phyloP scores from a whole-genome alignment of 495 filamentous ascomycete species.

The Neurospora sp. region DNA sequence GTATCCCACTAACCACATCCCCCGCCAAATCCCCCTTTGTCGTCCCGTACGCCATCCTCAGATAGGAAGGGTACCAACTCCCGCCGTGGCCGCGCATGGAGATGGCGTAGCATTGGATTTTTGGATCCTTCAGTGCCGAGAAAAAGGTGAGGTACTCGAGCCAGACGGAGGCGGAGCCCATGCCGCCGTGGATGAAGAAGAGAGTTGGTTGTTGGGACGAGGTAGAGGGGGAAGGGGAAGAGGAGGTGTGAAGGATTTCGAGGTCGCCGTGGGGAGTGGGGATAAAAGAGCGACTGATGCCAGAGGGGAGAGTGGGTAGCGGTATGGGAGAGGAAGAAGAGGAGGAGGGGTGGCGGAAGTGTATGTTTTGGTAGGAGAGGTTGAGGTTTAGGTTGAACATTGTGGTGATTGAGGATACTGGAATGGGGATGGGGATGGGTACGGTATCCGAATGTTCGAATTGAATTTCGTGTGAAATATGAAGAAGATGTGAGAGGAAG shows the following conservation, averaged over 20 bases:
- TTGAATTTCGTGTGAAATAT: no score
- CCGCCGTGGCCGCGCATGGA: constrained; percentile 40
- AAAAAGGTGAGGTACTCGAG: constrained; percentile 35
- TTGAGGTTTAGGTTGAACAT: constrained; percentile 7
- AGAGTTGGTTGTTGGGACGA: constrained; percentile 7
- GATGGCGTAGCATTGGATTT: constrained; percentile 38
- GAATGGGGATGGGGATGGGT: not conserved
- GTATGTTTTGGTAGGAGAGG: constrained; percentile 21
- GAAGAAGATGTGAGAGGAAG: not conserved
- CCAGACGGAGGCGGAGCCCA: constrained; percentile 40
- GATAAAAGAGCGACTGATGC: constrained; percentile 23
- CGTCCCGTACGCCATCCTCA: constrained; percentile 27
- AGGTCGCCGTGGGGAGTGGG: constrained; percentile 27
- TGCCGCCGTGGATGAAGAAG: constrained; percentile 38
- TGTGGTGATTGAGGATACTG: not conserved
- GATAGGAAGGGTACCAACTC: constrained; percentile 34
- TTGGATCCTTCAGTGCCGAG: constrained; percentile 11
- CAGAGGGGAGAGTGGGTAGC: constrained; percentile 18
- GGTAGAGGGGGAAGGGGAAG: not conserved
- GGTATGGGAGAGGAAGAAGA: not conserved
- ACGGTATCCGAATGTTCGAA: not conserved
- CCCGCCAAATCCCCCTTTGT: constrained; percentile 29
- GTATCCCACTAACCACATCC: constrained; percentile 30
- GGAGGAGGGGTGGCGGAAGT: constrained; percentile 11
- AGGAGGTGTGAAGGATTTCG: constrained; percentile 27